Percentiles rank a stretch among this genome's conserved stretches.
phyloP scores from a whole-genome alignment of 257 asterid genomes.

The Nicotiana sylvestris region DNA sequence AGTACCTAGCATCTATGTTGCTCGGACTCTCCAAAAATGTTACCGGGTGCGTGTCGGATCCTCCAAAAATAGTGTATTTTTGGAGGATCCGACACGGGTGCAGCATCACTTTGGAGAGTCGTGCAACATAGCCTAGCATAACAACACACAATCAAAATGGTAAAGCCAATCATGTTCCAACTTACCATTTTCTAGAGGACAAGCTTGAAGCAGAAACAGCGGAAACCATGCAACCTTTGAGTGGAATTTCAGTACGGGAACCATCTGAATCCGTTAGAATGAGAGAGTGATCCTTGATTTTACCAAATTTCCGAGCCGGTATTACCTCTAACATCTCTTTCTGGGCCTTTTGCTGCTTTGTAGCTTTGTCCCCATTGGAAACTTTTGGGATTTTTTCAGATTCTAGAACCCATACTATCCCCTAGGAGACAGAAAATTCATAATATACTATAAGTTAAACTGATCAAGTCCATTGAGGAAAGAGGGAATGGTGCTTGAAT shows the following conservation, averaged over 20 bases:
- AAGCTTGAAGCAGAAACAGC: constrained; percentile 83
- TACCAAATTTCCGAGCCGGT: constrained; percentile 64
- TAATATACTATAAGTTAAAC: constrained; percentile 4
- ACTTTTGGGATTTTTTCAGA: constrained; percentile 61
- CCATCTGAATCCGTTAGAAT: constrained; percentile 61
- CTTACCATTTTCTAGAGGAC: constrained; percentile 77
- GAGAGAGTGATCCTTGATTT: constrained; percentile 52
- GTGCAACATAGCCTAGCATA: too few species aligned
- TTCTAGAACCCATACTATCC: constrained; percentile 70
- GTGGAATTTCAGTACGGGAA: constrained; percentile 52
- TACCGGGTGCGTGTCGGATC: too few species aligned
- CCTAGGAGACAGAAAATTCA: constrained; percentile 35
- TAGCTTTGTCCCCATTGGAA: constrained; percentile 38
- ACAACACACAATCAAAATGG: neutral
- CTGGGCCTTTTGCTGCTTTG: constrained; percentile 55
- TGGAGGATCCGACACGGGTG: too few species aligned
- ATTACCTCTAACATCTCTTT: constrained; percentile 66
- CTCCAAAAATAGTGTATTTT: too few species aligned
- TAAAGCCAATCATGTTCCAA: constrained; percentile 13
- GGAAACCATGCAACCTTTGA: constrained; percentile 61
- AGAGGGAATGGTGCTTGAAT: neutral
- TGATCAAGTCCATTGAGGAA: neutral
- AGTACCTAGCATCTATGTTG: neutral
- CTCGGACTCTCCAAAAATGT: too few species aligned
- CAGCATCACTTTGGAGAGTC: too few species aligned